These are phyloP conservation scores for Fusarium sp. DNA, from an alignment of 2,329 filamentous ascomycete species.

Conservation along the genomic window DNA sequence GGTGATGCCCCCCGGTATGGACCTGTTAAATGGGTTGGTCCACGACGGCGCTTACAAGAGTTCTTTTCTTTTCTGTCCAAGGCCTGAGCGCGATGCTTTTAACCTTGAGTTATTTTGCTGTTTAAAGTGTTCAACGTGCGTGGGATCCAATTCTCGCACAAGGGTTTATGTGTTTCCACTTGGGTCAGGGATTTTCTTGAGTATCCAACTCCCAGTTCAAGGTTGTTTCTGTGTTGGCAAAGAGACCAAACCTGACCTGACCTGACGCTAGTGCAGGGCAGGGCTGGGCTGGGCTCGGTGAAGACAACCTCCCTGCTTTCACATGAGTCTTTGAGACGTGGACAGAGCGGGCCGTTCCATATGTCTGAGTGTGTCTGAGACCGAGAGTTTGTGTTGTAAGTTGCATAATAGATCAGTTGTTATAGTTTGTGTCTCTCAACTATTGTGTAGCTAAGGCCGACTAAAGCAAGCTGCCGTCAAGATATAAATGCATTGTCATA, in stretches of 20 bases:
- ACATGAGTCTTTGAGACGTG: slow-evolving; percentile 18
- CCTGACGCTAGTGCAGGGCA: slow-evolving; percentile 29
- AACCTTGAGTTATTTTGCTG: background rate
- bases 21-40: slow-evolving; percentile 32
- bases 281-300: slow-evolving; percentile 13
- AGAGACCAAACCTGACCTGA: background rate
- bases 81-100: slow-evolving; percentile 6
- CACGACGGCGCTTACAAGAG: slow-evolving; percentile 41
- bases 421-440: background rate
- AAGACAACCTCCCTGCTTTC: slow-evolving; percentile 20
- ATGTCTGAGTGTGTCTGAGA: slow-evolving; percentile 13
- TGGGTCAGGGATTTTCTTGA: slow-evolving; percentile 10
- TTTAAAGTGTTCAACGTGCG: slow-evolving; percentile 1
- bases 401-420: slow-evolving; percentile 5
- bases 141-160: slow-evolving; percentile 27
- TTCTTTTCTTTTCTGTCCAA: background rate
- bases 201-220: slow-evolving; percentile 19
- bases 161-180: slow-evolving; percentile 29
- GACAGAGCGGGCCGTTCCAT: slow-evolving; percentile 38
- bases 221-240: slow-evolving; percentile 39
- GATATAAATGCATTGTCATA: slow-evolving; percentile 5
- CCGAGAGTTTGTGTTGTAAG: slow-evolving; percentile 6
- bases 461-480: slow-evolving; percentile 6
- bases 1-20: slow-evolving; percentile 35
- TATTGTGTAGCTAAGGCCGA: slow-evolving; percentile 6